Evolutionary conservation across 225 moss, liverwort and hornwort species (phyloP).

Genomic region (Ulota crispa): DNA sequence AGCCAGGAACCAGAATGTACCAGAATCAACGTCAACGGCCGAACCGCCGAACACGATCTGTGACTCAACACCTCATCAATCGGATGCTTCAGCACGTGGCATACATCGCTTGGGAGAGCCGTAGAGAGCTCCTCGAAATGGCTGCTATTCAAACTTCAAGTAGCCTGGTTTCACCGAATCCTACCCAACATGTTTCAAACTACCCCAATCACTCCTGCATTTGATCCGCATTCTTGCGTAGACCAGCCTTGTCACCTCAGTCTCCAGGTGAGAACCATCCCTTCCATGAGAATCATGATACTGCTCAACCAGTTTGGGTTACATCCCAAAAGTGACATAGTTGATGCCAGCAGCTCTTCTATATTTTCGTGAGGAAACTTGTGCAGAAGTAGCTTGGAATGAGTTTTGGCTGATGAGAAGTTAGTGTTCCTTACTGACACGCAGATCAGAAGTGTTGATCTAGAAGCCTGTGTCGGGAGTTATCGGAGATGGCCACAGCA

Average conservation of each 20-base stretch:
- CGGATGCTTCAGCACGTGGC: neutral
- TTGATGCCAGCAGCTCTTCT: fast-evolving
- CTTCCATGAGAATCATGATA: neutral
- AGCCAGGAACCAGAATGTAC: neutral
- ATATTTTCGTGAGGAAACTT: neutral
- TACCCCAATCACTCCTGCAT: neutral
- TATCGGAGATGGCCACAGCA: neutral
- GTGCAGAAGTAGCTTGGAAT: neutral
- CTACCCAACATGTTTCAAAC: neutral
- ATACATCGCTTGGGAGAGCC: neutral
- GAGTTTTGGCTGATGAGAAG: neutral
- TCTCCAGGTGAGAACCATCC: neutral
- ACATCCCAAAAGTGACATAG: neutral
- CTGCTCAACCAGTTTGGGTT: neutral
- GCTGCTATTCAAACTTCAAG: neutral
- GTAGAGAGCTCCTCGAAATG: neutral
- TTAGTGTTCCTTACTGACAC: neutral
- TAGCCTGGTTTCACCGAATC: neutral
- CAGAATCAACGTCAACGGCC: neutral
- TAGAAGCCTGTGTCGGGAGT: neutral
- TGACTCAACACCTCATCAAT: neutral
- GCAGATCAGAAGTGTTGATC: neutral
- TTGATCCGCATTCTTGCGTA: neutral
- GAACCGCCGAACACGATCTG: neutral
- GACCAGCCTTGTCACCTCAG: neutral